Percentiles rank a stretch among this genome's conserved stretches.
phyloP scores from a whole-genome alignment of 192 early-diverging fungal genomes.

The Backusella circina region DNA sequence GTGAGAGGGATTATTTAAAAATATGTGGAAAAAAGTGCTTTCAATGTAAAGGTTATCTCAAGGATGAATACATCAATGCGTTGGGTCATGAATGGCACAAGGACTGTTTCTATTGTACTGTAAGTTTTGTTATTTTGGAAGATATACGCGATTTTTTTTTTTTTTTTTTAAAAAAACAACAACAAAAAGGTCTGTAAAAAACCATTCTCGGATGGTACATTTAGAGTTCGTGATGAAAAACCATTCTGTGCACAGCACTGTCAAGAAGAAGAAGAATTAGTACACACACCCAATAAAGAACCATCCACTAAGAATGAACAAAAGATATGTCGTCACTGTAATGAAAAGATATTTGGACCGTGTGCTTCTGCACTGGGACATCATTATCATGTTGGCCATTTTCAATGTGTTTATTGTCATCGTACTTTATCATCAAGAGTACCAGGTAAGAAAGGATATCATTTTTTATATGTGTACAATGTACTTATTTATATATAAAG shows the following conservation, averaged over 20 bases:
- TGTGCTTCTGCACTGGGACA: slow-evolving; percentile 24
- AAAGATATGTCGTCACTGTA: slow-evolving; percentile 18
- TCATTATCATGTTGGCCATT: slow-evolving; percentile 31
- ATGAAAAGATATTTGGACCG: slow-evolving; percentile 15
- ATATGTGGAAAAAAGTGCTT: slow-evolving; percentile 49
- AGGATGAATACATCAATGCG: slow-evolving; percentile 49
- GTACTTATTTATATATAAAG: not conserved
- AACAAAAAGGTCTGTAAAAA: slow-evolving; percentile 1
- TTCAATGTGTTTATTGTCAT: slow-evolving; percentile 27
- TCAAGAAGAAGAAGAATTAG: not conserved
- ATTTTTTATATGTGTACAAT: not conserved
- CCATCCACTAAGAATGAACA: not conserved
- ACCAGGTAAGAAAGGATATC: slow-evolving; percentile 18
- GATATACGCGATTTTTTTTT: not conserved
- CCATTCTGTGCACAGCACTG: slow-evolving; percentile 9
- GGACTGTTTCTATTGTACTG: slow-evolving; percentile 52
- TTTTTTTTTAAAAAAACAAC: not conserved
- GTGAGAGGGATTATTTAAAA: slow-evolving; percentile 50
- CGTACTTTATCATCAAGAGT: slow-evolving; percentile 25
- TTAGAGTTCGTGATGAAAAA: slow-evolving; percentile 7
- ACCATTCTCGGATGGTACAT: not conserved
- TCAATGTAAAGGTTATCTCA: slow-evolving; percentile 46
- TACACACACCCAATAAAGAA: not conserved
- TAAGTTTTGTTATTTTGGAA: not conserved
- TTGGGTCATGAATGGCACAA: slow-evolving; percentile 55